A percentile compares a stretch with the other conserved stretches of the same genome.
Evolutionary conservation across 1,284 basidiomycete species (phyloP).

Genomic region (Leccinum cinnamomeum): DNA sequence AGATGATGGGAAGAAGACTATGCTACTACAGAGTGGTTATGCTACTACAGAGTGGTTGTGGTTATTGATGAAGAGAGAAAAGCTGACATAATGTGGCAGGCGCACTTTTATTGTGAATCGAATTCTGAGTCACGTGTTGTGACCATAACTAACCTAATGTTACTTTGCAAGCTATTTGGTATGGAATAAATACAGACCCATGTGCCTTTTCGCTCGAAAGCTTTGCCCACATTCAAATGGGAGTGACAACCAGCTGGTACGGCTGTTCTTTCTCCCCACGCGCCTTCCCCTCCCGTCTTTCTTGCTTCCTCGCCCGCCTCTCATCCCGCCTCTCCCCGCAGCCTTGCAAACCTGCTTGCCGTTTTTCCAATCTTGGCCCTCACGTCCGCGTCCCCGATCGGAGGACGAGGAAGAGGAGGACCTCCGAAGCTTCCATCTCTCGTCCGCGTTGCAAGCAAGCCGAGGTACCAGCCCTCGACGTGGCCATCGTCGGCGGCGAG

Average conservation of each 20-base stretch:
- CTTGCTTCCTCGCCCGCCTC: slow-evolving; percentile 10
- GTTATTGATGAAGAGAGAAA: too few relatives aligned
- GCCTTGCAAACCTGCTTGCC: slow-evolving; percentile 16
- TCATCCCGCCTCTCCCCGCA: slow-evolving; percentile 9
- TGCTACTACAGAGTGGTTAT: too few relatives aligned
- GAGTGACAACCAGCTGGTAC: slow-evolving; percentile 27
- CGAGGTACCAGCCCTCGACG: slow-evolving; percentile 83
- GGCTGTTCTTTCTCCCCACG: slow-evolving; percentile 19
- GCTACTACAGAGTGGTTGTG: too few relatives aligned
- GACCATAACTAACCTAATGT: too few relatives aligned
- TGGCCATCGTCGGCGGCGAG: slow-evolving; percentile 6
- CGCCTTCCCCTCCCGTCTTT: slow-evolving; percentile 10
- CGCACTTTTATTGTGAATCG: too few relatives aligned
- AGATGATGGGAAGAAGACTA: too few relatives aligned
- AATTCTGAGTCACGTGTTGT: too few relatives aligned
- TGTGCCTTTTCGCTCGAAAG: background rate
- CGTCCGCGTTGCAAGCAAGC: slow-evolving; percentile 75
- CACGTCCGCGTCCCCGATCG: background rate
- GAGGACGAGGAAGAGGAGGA: slow-evolving; percentile 5
- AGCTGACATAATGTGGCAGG: too few relatives aligned
- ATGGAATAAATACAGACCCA: too few relatives aligned
- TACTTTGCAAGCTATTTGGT: too few relatives aligned
- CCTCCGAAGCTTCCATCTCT: slow-evolving; percentile 40
- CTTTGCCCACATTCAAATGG: slow-evolving; percentile 1
- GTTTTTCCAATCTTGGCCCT: background rate